Percentiles rank a stretch among this genome's conserved stretches.
These are phyloP conservation scores for Zygoascus sp. DNA, from an alignment of 1,139 yeast genomes.

Conservation along the genomic window DNA sequence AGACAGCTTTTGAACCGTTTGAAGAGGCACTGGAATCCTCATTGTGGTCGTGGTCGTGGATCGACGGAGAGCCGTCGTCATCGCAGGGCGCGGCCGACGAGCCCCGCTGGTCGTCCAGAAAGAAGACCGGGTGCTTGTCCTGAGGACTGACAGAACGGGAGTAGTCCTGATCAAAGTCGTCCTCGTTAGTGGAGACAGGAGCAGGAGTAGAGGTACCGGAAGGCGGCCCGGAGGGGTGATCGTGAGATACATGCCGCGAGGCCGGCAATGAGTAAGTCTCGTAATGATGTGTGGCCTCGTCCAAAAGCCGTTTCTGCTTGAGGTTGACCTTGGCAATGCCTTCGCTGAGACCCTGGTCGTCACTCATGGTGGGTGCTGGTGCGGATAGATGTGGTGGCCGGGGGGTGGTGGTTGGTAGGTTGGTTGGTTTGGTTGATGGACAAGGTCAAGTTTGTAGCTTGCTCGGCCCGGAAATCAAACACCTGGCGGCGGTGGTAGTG, in stretches of 20 bases:
- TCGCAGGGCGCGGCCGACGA: no score
- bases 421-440: neutral
- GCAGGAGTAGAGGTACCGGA: neutral
- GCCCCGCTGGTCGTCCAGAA: neutral
- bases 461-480: neutral
- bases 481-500: neutral
- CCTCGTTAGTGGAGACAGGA: constrained; percentile 1
- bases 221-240: constrained; percentile 10
- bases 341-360: constrained; percentile 5
- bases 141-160: neutral
- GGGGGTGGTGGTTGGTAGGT: neutral
- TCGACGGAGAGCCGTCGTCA: neutral
- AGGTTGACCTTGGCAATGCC: constrained; percentile 22
- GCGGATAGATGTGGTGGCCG: neutral
- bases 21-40: neutral
- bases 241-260: constrained; percentile 27
- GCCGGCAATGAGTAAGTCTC: constrained; percentile 34
- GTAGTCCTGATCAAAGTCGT: neutral
- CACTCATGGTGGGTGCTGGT: neutral
- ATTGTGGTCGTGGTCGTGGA: no score
- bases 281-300: constrained; percentile 30
- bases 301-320: constrained; percentile 28
- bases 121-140: neutral
- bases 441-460: neutral
- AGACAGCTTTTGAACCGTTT: neutral